Base-by-base conservation (phyloP, 257 asterid species). In the Cynanchum wilfordii region DNA sequence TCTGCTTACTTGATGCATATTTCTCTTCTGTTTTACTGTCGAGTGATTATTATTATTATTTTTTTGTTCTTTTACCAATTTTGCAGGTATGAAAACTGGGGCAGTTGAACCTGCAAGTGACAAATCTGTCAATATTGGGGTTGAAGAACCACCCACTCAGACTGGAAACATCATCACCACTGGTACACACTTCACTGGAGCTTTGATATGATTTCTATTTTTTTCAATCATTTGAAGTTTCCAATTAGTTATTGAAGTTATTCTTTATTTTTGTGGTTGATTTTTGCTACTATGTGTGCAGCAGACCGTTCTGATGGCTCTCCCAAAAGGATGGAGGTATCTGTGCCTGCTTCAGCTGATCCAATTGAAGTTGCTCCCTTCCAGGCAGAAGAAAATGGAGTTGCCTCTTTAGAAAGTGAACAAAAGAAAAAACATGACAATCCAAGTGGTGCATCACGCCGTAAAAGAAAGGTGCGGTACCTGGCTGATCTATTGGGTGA, bases 401-500 rank as follows among this genome's bases (percentile, higher is more conserved):
- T 72, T 69, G 84, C 71, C 63, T 83, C 89, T 7, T 72, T 86
- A 0, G 95, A 84, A 67, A 84, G 79, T 30, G 91, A 89, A 13
- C 55, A 24, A 8, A 58, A 24, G 33, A 66, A 27, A 36, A 57
- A 75, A 3, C n/a, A 12, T 70, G 87, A 75, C 40, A 51, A 70
- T 71, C 24, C 77, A 63, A 75, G 42, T 82, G 80, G 75, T 47
- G 5, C 75, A 54, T 75, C 81, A 1, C 76, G 62, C 51, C 82
- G 78, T 72, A 86, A 88, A 76, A 85, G 82, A 55, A 94, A 89
- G 81, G 71, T 90, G 72, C 96, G 97, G 40, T 85, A 82, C 76
- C 75, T 92, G 79, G 82, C 90, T 52, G 98, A 95, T 72, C 84
- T 95, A 69, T 70, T 95, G 87, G 82, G 76, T 72, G 89, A 75